These are phyloP conservation scores for Iris macrosiphon DNA, from an alignment of 106 monocot genomes.

Conservation along the genomic window DNA sequence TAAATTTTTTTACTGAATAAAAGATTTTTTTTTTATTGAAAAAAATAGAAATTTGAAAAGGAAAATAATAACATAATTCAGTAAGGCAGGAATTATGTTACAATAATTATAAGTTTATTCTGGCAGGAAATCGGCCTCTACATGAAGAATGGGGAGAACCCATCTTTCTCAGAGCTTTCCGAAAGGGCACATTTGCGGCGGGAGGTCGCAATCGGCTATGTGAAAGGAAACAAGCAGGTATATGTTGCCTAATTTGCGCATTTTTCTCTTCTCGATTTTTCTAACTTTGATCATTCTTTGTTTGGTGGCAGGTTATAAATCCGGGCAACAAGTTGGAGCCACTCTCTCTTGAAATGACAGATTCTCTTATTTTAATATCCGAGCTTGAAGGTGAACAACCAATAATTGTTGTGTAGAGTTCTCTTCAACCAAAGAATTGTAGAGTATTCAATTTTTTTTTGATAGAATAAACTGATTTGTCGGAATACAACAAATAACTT, in stretches of 20 bases:
- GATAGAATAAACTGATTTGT: too few relatives aligned
- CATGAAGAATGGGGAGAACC: constrained; percentile 72
- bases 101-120: background rate
- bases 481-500: too few relatives aligned
- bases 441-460: too few relatives aligned
- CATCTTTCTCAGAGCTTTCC: constrained; percentile 81
- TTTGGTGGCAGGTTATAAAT: constrained; percentile 61
- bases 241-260: background rate
- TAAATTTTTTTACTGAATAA: too few relatives aligned
- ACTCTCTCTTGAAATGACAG: constrained; percentile 54
- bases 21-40: too few relatives aligned
- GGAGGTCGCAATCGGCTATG: constrained; percentile 90
- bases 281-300: background rate
- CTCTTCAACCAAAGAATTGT: too few relatives aligned
- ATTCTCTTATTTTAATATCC: constrained; percentile 80
- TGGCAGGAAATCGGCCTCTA: constrained; percentile 74
- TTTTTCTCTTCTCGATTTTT: background rate
- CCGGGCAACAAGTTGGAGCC: constrained; percentile 64
- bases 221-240: constrained; percentile 76
- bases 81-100: too few relatives aligned
- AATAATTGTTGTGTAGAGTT: too few relatives aligned
- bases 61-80: too few relatives aligned
- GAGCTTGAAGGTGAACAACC: constrained; percentile 56
- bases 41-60: too few relatives aligned
- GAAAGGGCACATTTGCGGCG: constrained; percentile 79